phyloP scores from a whole-genome alignment of 495 filamentous ascomycete species.

The Penicillium flavigenum region DNA sequence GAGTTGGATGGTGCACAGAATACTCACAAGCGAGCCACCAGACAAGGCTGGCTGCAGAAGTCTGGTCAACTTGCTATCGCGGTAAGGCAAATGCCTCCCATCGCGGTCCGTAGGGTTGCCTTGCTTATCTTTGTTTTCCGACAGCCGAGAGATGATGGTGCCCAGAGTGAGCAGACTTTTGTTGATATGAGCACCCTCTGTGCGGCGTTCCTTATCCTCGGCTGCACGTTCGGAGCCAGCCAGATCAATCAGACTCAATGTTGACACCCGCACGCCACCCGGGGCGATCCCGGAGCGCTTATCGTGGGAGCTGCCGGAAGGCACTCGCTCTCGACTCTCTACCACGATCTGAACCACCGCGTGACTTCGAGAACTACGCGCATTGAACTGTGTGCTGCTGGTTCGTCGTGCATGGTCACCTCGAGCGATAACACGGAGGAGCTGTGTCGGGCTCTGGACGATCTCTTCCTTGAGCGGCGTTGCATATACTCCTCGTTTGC shows the following conservation, averaged over 20 bases:
- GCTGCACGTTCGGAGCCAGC: slow-evolving; percentile 95
- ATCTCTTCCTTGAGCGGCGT: slow-evolving; percentile 97
- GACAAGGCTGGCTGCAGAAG: slow-evolving; percentile 90
- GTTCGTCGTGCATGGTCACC: slow-evolving; percentile 88
- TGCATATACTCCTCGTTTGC: slow-evolving; percentile 93
- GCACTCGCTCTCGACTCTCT: slow-evolving; percentile 85
- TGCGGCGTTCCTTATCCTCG: slow-evolving; percentile 89
- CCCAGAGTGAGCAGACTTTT: slow-evolving; percentile 94
- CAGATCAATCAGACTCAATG: slow-evolving; percentile 91
- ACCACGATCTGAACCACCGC: slow-evolving; percentile 99
- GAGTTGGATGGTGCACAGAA: slow-evolving; percentile 91
- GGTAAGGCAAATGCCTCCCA: slow-evolving; percentile 87
- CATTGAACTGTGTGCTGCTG: slow-evolving; percentile 93
- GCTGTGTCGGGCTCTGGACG: slow-evolving; percentile 93
- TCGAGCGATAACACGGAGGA: slow-evolving; percentile 90
- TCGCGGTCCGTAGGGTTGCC: slow-evolving; percentile 73
- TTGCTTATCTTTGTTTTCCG: slow-evolving; percentile 80
- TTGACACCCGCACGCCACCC: slow-evolving; percentile 93
- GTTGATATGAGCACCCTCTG: slow-evolving; percentile 97
- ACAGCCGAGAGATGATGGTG: slow-evolving; percentile 87
- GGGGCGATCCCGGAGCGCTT: slow-evolving; percentile 77
- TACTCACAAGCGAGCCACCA: slow-evolving; percentile 91
- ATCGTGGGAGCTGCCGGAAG: slow-evolving; percentile 55
- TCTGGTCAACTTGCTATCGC: slow-evolving; percentile 95
- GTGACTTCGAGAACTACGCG: slow-evolving; percentile 93